Percentiles rank a stretch among this genome's conserved stretches.
Conservation (phyloP, 768 basidiomycete genomes). For the Chalciporus sphaerocephalus region DNA sequence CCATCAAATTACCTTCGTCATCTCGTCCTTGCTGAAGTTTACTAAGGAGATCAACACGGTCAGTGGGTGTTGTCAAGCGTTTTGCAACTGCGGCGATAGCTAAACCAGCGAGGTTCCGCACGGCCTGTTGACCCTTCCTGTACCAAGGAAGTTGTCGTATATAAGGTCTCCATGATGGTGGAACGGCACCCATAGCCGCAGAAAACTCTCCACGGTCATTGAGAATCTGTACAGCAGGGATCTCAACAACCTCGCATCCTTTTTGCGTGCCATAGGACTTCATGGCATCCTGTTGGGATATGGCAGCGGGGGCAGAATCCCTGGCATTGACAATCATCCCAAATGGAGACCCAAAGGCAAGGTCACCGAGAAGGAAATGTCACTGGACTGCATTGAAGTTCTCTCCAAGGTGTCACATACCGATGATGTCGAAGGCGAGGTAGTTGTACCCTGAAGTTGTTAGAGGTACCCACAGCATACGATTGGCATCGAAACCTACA, state of each 20-base stretch:
- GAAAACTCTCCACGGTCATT: conserved; percentile 87
- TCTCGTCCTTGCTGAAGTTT: conserved; percentile 79
- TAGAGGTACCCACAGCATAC: neutral
- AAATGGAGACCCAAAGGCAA: conserved; percentile 84
- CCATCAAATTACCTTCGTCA: conserved; percentile 74
- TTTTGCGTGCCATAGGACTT: conserved; percentile 47
- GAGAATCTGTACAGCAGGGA: conserved; percentile 81
- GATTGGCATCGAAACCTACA: conserved; percentile 41
- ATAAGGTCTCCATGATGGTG: conserved; percentile 65
- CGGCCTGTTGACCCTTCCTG: conserved; percentile 58
- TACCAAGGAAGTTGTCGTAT: conserved; percentile 74
- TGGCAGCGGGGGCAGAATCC: conserved; percentile 69
- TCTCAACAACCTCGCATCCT: conserved; percentile 46
- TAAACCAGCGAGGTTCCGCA: conserved; percentile 71
- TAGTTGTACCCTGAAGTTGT: conserved; percentile 49
- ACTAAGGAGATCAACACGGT: conserved; percentile 75
- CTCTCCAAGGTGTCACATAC: conserved; percentile 23
- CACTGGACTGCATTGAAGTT: neutral
- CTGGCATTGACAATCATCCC: conserved; percentile 78
- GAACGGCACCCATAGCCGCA: conserved; percentile 77
- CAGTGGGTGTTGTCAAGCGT: conserved; percentile 62
- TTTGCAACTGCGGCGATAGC: conserved; percentile 77
- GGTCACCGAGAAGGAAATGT: conserved; percentile 40
- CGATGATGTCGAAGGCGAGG: conserved; percentile 75
- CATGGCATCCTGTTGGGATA: conserved; percentile 52